Evolutionary conservation across 768 basidiomycete genomes (phyloP), one percentile per base, ranked within the genome.

Genomic region (Russula olivacea): DNA sequence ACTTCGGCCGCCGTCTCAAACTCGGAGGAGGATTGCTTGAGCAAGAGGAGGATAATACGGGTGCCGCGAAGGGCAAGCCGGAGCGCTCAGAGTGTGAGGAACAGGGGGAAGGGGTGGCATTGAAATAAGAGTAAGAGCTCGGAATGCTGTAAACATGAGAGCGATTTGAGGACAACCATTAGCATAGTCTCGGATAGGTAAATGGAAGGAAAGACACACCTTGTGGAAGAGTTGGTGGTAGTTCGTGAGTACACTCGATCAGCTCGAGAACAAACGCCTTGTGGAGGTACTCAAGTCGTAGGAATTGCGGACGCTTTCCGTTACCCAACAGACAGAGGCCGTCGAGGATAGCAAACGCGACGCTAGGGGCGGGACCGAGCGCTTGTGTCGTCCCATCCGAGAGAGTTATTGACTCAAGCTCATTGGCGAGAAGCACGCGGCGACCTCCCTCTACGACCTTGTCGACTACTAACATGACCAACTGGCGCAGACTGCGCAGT

Each of bases 381-480:
- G n/a, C n/a, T n/a, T n/a, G n/a, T n/a, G 74, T 94, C 88, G 69
- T 89, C 32, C 9, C 32, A 5, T 34, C 32, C 10, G n/a, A n/a
- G 32, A 90, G 51, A 98, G 76, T 55, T 80, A 84, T 34, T 9
- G 9, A 10, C 10, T 34, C 9, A 34, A 34, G 32, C 21, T 90
- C 68, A 30, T 47, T 58, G 36, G 32, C 74, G 71, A 21, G 75
- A 74, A 71, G 59, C 68, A 65, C 23, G 79, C 72, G 73, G 5
- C 77, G 76, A 71, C 93, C 90, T 71, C 93, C 91, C 19, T 83
- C 80, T 1, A 87, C 83, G 74, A 98, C 90, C 71, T 96, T 94
- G 75, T 99, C 97, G 48, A 98, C 90, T 17, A 98, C 87, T 67
- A 98, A 91, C 95, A 99, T 98, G 51, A 98, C 92, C 1, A 97